A percentile compares a stretch with the other conserved stretches of the same genome.
These are phyloP conservation scores for Paramecium sexaurelia DNA, from an alignment of 73 alveolate species.

Conservation along the genomic window DNA sequence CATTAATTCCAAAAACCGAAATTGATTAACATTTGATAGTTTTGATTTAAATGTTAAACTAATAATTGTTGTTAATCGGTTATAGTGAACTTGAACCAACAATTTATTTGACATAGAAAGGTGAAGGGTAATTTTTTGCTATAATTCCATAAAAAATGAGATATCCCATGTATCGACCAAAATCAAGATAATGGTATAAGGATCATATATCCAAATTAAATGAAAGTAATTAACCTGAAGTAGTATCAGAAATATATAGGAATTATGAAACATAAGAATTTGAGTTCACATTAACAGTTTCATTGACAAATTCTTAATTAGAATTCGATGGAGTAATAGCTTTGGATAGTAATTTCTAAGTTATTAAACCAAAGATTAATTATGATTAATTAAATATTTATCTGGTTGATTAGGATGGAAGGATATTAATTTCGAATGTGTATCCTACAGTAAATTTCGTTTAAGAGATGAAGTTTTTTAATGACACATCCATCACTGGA, in stretches of 20 bases:
- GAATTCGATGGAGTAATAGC: conserved; percentile 10
- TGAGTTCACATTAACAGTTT: not conserved
- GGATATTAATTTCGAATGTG: not conserved
- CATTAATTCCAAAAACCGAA: not conserved
- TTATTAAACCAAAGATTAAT: not conserved
- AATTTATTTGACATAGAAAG: not conserved
- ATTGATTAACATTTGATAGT: not conserved
- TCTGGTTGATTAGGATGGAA: not conserved
- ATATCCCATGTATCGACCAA: not conserved
- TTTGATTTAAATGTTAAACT: not conserved
- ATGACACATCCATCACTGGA: conserved; percentile 6
- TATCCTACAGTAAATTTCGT: not conserved
- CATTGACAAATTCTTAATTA: not conserved
- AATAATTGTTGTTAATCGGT: not conserved
- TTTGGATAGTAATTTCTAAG: conserved; percentile 1
- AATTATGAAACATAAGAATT: not conserved
- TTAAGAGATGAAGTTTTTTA: not conserved
- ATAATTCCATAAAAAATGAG: conserved; percentile 34
- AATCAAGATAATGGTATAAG: not conserved
- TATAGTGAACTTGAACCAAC: conserved; percentile 1
- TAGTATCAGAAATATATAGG: not conserved
- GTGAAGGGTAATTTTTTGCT: not conserved
- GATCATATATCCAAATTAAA: not conserved
- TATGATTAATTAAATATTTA: conserved; percentile 1
- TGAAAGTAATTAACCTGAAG: not conserved